These are phyloP conservation scores for Xylariaceae sp. DNA, from an alignment of 2,329 filamentous ascomycete genomes.

Conservation along the genomic window DNA sequence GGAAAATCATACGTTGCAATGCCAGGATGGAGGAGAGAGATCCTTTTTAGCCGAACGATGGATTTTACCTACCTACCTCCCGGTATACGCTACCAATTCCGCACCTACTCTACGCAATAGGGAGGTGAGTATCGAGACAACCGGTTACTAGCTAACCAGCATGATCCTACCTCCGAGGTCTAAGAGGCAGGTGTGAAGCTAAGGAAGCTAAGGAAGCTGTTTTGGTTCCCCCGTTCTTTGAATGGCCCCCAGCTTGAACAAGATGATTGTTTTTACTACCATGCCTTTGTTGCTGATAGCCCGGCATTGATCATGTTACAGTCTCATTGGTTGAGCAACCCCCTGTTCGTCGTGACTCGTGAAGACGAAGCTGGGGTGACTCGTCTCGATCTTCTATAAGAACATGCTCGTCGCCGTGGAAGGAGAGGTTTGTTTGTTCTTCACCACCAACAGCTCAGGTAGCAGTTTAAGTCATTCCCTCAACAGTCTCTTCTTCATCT, in stretches of 20 bases:
- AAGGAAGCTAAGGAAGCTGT: background rate
- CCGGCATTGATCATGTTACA: no score
- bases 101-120: no score
- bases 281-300: no score
- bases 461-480: background rate
- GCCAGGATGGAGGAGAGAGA: background rate
- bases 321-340: no score
- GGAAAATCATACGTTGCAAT: background rate
- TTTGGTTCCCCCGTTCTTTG: no score
- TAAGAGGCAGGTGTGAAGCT: background rate
- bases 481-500: background rate
- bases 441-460: background rate
- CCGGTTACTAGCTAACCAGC: background rate
- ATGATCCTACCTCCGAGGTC: background rate
- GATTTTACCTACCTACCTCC: background rate
- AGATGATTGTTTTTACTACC: no score
- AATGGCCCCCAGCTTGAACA: no score
- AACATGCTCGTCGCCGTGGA: background rate
- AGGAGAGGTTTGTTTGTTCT: no score
- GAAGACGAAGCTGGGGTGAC: background rate
- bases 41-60: no score
- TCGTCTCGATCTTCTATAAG: background rate
- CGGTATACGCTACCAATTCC: no score
- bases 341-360: no score
- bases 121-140: no score